Conservation (phyloP, 371 early-diverging fungal genomes). For the Paramicrosporidium saccamoebae region DNA sequence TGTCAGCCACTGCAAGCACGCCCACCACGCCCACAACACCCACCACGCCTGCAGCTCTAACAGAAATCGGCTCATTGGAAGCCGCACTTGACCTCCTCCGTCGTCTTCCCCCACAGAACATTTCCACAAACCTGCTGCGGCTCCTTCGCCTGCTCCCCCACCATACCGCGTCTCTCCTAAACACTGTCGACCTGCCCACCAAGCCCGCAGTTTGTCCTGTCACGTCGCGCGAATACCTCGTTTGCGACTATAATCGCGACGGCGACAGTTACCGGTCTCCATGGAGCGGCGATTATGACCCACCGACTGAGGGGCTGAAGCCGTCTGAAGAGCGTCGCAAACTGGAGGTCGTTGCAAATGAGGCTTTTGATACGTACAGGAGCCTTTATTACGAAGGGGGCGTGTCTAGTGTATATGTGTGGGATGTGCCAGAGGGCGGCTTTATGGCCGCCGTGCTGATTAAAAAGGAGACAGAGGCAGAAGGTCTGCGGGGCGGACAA, state of each 20-base stretch:
- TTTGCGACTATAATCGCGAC: conserved; percentile 85
- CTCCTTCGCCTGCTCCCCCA: conserved; percentile 50
- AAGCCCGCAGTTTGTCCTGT: conserved; percentile 27
- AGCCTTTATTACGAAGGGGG: conserved; percentile 83
- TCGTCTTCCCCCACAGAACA: conserved; percentile 68
- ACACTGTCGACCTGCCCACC: conserved; percentile 71
- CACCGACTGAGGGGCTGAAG: conserved; percentile 37
- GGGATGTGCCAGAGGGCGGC: conserved; percentile 48
- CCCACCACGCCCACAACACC: too few relatives aligned
- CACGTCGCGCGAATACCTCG: conserved; percentile 45
- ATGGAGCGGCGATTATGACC: conserved; percentile 81
- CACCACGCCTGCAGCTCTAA: too few relatives aligned
- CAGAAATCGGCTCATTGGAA: too few relatives aligned
- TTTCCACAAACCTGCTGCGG: conserved; percentile 48
- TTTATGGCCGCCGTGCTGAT: conserved; percentile 83
- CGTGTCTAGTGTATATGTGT: conserved; percentile 74
- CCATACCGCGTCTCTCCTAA: conserved; percentile 55
- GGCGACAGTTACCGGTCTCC: conserved; percentile 86
- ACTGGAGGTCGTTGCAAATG: conserved; percentile 66
- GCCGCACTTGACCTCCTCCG: conserved; percentile 85
- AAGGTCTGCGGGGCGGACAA: conserved; percentile 3
- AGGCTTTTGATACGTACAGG: conserved; percentile 76
- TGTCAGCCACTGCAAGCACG: too few relatives aligned
- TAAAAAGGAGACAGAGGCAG: conserved; percentile 36
- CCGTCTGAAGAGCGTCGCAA: conserved; percentile 49